A percentile compares a stretch with the other conserved stretches of the same genome.
Conservation (phyloP, 768 basidiomycete genomes). For the Phallus indusiatus region DNA sequence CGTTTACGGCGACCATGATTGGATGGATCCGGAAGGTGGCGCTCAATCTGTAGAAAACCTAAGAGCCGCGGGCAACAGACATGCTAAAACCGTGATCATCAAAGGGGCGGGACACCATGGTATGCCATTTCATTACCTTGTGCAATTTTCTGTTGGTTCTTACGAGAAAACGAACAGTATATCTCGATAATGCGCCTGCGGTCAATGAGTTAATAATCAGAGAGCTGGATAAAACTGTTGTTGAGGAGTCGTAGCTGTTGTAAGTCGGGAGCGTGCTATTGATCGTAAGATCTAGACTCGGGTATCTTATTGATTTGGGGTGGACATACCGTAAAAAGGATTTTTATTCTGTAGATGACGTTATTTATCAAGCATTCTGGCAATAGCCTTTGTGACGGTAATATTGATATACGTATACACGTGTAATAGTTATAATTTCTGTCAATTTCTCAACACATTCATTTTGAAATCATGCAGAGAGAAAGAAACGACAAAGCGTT, state of each 20-base stretch:
- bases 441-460: too few species aligned
- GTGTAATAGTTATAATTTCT: too few species aligned
- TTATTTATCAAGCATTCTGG: too few species aligned
- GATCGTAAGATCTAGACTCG: too few species aligned
- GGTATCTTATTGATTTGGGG: too few species aligned
- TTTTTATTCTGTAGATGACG: too few species aligned
- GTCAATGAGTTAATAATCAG: constrained; percentile 71
- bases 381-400: too few species aligned
- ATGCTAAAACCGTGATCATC: constrained; percentile 68
- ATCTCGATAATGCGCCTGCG: constrained; percentile 76
- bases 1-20: constrained; percentile 87
- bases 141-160: background rate
- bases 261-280: too few species aligned
- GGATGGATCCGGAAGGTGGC: constrained; percentile 94
- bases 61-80: constrained; percentile 64
- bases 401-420: too few species aligned
- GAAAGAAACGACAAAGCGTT: too few species aligned
- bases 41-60: constrained; percentile 62
- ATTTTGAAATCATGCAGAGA: too few species aligned
- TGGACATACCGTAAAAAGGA: too few species aligned
- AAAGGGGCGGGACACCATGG: constrained; percentile 78
- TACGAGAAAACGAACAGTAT: constrained; percentile 35
- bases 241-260: background rate
- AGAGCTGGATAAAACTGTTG: constrained; percentile 47
- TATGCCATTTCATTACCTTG: constrained; percentile 22